These are phyloP conservation scores for Cryphonectria japonica DNA, from an alignment of 2,329 filamentous ascomycete genomes.

Conservation along the genomic window DNA sequence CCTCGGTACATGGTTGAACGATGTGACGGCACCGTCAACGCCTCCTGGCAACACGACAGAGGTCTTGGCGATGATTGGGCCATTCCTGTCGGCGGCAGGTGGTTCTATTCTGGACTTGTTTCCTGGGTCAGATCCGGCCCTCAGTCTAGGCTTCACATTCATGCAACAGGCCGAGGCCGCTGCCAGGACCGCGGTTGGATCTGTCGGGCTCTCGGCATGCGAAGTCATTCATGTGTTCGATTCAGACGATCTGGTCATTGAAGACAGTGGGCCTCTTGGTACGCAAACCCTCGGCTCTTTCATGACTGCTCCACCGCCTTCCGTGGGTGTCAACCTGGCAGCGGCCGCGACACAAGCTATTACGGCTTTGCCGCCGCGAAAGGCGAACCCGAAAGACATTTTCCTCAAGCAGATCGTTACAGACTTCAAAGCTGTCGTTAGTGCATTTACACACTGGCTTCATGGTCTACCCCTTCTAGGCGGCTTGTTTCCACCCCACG, in stretches of 20 bases:
- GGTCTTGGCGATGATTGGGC: constrained; percentile 30
- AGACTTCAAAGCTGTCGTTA: constrained; percentile 18
- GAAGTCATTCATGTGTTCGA: constrained; percentile 31
- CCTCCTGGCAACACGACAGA: constrained; percentile 25
- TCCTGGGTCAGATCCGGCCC: constrained; percentile 28
- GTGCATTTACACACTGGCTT: constrained; percentile 25
- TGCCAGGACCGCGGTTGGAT: constrained; percentile 29
- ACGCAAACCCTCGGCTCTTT: constrained; percentile 32
- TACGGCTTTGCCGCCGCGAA: constrained; percentile 21
- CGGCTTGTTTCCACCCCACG: constrained; percentile 7
- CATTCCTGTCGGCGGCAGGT: constrained; percentile 30
- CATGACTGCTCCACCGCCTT: constrained; percentile 30
- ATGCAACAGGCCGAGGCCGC: constrained; percentile 29
- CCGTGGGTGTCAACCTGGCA: constrained; percentile 27
- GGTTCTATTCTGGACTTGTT: constrained; percentile 29
- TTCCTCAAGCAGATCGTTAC: constrained; percentile 29
- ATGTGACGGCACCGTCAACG: constrained; percentile 7
- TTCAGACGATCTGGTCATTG: constrained; percentile 31
- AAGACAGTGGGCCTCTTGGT: constrained; percentile 30
- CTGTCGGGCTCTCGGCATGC: constrained; percentile 30
- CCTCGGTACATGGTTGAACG: constrained; percentile 31
- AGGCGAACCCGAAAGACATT: constrained; percentile 27
- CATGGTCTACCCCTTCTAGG: constrained; percentile 20
- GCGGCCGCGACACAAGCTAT: constrained; percentile 23
- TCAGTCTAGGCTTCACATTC: constrained; percentile 30